Evolutionary conservation across 192 early-diverging fungal species (phyloP).

Genomic region (Mortierella antarctica): DNA sequence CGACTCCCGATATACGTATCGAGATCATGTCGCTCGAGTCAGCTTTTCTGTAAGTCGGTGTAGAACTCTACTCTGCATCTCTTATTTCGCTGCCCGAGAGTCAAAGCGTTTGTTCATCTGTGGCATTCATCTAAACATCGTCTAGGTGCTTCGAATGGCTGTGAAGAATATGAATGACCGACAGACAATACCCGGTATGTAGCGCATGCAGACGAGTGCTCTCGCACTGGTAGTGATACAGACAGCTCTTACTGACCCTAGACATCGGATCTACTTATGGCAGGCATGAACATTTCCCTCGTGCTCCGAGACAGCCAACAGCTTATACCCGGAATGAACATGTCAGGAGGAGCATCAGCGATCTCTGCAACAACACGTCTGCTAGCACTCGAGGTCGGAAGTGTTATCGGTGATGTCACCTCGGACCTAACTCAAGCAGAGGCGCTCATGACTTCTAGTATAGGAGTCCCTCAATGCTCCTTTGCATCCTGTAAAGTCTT

Average conservation of each 20-base stretch:
- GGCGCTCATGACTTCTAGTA: conserved; percentile 42
- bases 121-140: background rate
- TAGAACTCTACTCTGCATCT: too few relatives aligned
- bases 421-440: conserved; percentile 36
- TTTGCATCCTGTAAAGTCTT: conserved; percentile 32
- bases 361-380: conserved; percentile 36
- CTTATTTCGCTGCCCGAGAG: too few relatives aligned
- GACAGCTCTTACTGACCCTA: background rate
- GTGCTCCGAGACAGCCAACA: conserved; percentile 42
- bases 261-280: background rate
- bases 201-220: too few relatives aligned
- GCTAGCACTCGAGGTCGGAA: conserved; percentile 21
- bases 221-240: too few relatives aligned
- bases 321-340: conserved; percentile 19
- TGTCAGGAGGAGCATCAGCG: conserved; percentile 26
- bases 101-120: background rate
- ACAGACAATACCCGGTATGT: conserved; percentile 36
- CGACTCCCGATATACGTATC: background rate
- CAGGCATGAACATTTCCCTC: conserved; percentile 40
- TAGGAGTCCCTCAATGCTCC: conserved; percentile 46
- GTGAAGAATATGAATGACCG: conserved; percentile 31
- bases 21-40: conserved; percentile 9
- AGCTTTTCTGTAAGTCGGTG: conserved; percentile 24
- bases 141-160: conserved; percentile 42
- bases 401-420: conserved; percentile 28